These are phyloP conservation scores for Ceratocystiopsis minuta DNA, from an alignment of 2,329 filamentous ascomycete genomes.

Conservation along the genomic window DNA sequence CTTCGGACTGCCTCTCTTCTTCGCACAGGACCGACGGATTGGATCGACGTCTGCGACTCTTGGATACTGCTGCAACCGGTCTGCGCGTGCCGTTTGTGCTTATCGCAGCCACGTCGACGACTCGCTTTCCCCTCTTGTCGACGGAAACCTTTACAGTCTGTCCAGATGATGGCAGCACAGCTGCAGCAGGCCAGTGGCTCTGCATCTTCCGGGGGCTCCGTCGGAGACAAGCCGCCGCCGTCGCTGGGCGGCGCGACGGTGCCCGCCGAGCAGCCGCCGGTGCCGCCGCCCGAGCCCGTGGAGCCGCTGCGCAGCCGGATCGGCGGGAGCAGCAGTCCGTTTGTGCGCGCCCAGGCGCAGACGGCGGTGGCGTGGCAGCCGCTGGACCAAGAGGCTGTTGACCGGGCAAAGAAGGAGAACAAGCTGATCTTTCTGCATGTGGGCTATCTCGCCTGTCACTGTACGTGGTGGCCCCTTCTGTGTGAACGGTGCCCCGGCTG, in stretches of 20 bases:
- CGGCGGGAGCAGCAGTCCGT: conserved; percentile 28
- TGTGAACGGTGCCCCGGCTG: no score
- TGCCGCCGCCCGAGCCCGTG: conserved; percentile 1
- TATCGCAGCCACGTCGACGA: neutral
- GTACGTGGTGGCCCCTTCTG: conserved; percentile 35
- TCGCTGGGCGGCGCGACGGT: conserved; percentile 2
- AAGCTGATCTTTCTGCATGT: conserved; percentile 86
- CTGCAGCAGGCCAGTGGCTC: conserved; percentile 10
- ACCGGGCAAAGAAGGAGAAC: conserved; percentile 62
- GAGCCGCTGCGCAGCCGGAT: conserved; percentile 20
- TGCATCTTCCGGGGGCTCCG: conserved; percentile 4
- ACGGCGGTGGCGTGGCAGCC: conserved; percentile 88
- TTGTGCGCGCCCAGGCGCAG: conserved; percentile 53
- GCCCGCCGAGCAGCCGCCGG: neutral
- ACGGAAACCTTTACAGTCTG: no score
- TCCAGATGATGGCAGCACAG: conserved; percentile 11
- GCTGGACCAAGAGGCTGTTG: conserved; percentile 60
- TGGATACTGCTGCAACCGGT: neutral
- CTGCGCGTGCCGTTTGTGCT: no score
- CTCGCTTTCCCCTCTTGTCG: neutral
- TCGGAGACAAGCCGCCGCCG: neutral
- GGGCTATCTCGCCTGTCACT: conserved; percentile 89
- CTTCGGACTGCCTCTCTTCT: no score
- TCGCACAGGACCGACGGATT: no score
- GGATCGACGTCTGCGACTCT: no score